Evolutionary conservation across 2,329 filamentous ascomycete genomes (phyloP), one percentile per base, ranked within the genome.

Genomic region (Septoria linicola): DNA sequence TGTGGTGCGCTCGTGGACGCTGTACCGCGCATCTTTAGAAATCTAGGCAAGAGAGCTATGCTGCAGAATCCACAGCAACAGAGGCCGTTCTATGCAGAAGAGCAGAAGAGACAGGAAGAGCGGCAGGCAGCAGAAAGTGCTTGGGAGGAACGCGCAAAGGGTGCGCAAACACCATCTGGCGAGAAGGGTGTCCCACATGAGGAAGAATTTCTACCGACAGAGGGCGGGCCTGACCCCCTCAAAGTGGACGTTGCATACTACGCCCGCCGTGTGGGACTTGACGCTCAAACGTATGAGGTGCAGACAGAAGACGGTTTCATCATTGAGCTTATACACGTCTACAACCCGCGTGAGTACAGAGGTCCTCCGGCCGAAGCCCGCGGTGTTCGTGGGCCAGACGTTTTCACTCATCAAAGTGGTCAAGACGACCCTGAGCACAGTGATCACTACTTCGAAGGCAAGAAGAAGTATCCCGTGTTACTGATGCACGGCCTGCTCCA

Each of bases 281-380:
- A 96, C 55, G 81, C 89, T 19, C 91, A 96, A 65, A 80, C 80
- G 8, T 88, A 89, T 63, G 78, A 88, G 42, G 90, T 96, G 0
- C 86, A 95, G 68, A 96, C 92, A 0, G 91, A 96, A 67, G 92
- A 97, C 63, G 91, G 91, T 1, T 96, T 96, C 66, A 82, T 96
- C 39, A 87, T 96, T 55, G 83, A 87, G 17, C 76, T 96, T 1
- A 95, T 88, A 85, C 92, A 96, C 68, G 78, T 96, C 20, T 95
- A 88, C 67, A 86, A 96, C 57, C 92, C 92, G 0, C 80, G 78
- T 41, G 86, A 92, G 53, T 85, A 89, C 64, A 36, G 42, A 6
- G 76, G 78, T 1, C 68, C 79, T 3, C 63, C 74, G 0, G 67
- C 75, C 1, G 69, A 75, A 1, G 73, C 82, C 30, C 76, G 80